Percentiles rank a stretch among this genome's conserved stretches.
phyloP scores from a whole-genome alignment of 2,329 filamentous ascomycete species.

The Fusarium chlamydosporum region DNA sequence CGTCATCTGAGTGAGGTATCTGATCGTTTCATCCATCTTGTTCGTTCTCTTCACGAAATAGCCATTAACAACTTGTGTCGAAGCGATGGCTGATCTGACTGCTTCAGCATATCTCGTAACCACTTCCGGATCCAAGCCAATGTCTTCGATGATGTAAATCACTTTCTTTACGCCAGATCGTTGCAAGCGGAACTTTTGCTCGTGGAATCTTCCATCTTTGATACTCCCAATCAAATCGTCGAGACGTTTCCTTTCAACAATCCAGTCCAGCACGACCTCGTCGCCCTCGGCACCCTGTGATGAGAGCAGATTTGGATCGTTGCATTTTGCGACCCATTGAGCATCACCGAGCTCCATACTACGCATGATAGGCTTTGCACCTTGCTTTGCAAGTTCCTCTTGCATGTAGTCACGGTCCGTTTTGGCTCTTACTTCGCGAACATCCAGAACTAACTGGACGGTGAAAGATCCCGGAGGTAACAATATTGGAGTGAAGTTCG shows the following conservation, averaged over 20 bases:
- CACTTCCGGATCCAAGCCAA: slow-evolving; percentile 69
- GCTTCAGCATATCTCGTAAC: slow-evolving; percentile 73
- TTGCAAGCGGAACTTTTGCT: slow-evolving; percentile 85
- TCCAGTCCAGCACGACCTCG: slow-evolving; percentile 83
- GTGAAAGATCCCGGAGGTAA: slow-evolving; percentile 77
- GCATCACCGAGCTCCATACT: slow-evolving; percentile 80
- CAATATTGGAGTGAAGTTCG: slow-evolving; percentile 70
- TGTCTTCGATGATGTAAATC: slow-evolving; percentile 83
- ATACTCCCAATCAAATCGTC: slow-evolving; percentile 86
- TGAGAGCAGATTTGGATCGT: slow-evolving; percentile 69
- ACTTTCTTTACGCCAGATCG: slow-evolving; percentile 82
- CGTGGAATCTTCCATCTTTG: slow-evolving; percentile 85
- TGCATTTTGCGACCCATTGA: slow-evolving; percentile 82
- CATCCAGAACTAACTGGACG: slow-evolving; percentile 80
- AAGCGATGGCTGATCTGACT: slow-evolving; percentile 80
- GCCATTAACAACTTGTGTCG: slow-evolving; percentile 82
- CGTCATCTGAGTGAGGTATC: slow-evolving; percentile 81
- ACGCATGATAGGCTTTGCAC: slow-evolving; percentile 75
- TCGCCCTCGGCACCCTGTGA: slow-evolving; percentile 72
- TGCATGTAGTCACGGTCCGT: slow-evolving; percentile 84
- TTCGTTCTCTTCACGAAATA: slow-evolving; percentile 84
- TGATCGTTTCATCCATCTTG: slow-evolving; percentile 83
- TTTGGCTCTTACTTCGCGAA: slow-evolving; percentile 79
- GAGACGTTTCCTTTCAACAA: slow-evolving; percentile 83
- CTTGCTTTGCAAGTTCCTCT: slow-evolving; percentile 76